Base-by-base conservation (phyloP, 164 flowering plant species). In the Berberis vulgaris region DNA sequence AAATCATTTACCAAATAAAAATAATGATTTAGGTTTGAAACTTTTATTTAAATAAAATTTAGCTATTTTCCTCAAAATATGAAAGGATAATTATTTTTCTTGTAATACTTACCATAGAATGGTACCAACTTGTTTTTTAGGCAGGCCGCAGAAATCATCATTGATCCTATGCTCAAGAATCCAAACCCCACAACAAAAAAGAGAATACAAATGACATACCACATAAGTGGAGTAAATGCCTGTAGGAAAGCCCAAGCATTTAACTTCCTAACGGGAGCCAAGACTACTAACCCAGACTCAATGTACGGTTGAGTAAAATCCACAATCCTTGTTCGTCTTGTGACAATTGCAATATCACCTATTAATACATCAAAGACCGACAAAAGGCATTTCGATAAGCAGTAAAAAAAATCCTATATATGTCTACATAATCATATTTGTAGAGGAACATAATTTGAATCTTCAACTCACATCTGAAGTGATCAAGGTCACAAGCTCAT, bases 281-380 rank as follows among this genome's bases (percentile, higher is more conserved):
- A 91, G 2, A 91, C 82, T 7, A 88, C 89, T n/a, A 91, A 87
- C 2, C 96, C 94, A 10, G 94, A 88, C 54, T 80, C 87, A 13
- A 77, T 67, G 70, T 62, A 91, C 57, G 96, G 94, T 80, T 84
- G 94, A 7, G 97, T 88, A 57, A 88, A 88, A 76, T 91, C 97
- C 54, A 61, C 94, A 66, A 84, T 76, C 69, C 54, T 80, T 43
- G 96, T 84, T 63, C 91, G 70, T 57, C 79, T 72, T 9, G 87
- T 87, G 57, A 74, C 76, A 10, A 91, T 88, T 6, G 94, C 80
- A 69, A 88, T 81, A 73, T 88, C 94, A 41, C 97, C 97, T 41
- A 87, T 68, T 44, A 65, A 89, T 59, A 81, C 93, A 78, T 88
- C 97, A 78, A 67, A 84, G 4, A 11, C 78, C 97, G 88, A 72